These are phyloP conservation scores for Talaromyces piceae DNA, from an alignment of 2,329 filamentous ascomycete species.

Conservation along the genomic window DNA sequence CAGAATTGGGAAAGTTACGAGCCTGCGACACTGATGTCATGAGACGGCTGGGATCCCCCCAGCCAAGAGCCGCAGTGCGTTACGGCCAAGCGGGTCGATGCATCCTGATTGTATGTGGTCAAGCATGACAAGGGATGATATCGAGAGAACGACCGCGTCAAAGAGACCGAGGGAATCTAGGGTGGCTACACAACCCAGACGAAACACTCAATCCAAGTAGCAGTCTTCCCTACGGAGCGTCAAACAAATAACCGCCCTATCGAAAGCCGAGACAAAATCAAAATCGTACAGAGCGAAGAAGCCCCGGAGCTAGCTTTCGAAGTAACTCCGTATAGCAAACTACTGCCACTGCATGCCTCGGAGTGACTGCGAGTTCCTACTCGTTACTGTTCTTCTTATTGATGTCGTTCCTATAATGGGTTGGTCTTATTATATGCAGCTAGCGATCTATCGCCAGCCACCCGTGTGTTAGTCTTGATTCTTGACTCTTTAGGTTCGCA, in stretches of 20 bases:
- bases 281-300: no score
- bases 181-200: no score
- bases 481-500: neutral
- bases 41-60: neutral
- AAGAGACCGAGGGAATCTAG: no score
- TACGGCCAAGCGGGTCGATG: neutral
- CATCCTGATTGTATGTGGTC: neutral
- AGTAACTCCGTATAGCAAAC: no score
- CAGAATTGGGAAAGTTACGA: neutral
- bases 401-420: neutral
- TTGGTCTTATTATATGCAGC: neutral
- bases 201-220: no score
- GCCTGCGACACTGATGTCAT: neutral
- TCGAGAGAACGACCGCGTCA: neutral
- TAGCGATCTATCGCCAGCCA: neutral
- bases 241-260: no score
- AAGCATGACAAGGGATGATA: neutral
- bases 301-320: no score
- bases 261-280: no score
- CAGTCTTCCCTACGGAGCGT: no score
- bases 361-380: no score
- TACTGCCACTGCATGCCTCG: no score
- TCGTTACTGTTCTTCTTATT: no score
- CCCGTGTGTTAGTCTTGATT: neutral
- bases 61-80: neutral